A percentile compares a stretch with the other conserved stretches of the same genome.
Conservation (phyloP, 805 yeast species). For the Candida andamanensis region DNA sequence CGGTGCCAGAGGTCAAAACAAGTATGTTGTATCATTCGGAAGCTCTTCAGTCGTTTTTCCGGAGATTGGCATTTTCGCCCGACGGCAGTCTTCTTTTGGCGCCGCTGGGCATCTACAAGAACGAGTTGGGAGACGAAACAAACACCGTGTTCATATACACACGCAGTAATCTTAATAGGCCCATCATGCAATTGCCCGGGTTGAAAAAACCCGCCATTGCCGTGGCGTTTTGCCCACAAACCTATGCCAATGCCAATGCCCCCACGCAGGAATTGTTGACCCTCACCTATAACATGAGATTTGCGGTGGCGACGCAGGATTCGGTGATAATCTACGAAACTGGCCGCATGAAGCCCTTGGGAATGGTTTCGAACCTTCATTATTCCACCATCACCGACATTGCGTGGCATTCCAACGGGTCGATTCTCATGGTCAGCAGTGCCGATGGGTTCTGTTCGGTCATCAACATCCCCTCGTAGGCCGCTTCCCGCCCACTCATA, state of each 20-base stretch:
- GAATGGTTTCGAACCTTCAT: constrained; percentile 73
- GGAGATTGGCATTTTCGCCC: constrained; percentile 81
- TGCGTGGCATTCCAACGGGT: constrained; percentile 79
- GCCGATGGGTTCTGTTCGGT: constrained; percentile 91
- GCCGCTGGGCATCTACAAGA: constrained; percentile 60
- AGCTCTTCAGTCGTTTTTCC: constrained; percentile 82
- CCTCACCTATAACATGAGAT: constrained; percentile 75
- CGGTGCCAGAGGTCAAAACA: neutral
- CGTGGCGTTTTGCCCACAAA: constrained; percentile 66
- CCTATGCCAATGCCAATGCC: constrained; percentile 39
- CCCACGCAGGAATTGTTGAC: constrained; percentile 34
- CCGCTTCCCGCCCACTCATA: neutral
- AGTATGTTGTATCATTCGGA: constrained; percentile 67
- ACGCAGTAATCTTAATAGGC: constrained; percentile 63
- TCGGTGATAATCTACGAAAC: constrained; percentile 81
- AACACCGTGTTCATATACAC: constrained; percentile 81
- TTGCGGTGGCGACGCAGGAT: constrained; percentile 92
- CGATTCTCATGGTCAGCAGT: constrained; percentile 64
- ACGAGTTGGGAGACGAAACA: constrained; percentile 16
- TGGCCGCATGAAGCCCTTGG: constrained; percentile 60
- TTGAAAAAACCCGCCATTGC: constrained; percentile 81
- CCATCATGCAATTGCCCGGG: constrained; percentile 76
- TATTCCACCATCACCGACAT: constrained; percentile 86
- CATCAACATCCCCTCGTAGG: too few relatives aligned
- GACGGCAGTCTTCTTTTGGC: constrained; percentile 80